phyloP scores from a whole-genome alignment of 768 basidiomycete species.

The Phanerochaete sordida region DNA sequence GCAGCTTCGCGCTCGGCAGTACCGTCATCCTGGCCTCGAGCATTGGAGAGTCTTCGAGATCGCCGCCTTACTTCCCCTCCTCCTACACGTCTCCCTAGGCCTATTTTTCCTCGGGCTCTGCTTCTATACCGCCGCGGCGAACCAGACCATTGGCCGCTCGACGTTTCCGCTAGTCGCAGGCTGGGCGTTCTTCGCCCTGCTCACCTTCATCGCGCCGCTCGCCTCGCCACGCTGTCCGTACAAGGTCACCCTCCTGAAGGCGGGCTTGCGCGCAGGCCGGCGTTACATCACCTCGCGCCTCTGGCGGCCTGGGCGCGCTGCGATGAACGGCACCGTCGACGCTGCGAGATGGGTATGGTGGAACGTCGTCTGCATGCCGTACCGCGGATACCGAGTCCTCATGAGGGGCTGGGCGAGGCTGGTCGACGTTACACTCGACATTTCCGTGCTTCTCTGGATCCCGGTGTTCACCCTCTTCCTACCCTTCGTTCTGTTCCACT shows the following conservation, averaged over 20 bases:
- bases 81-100: constrained; percentile 10
- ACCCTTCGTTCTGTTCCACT: no score
- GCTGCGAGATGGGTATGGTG: no score
- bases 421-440: no score
- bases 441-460: no score
- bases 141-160: background rate
- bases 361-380: no score
- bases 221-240: background rate
- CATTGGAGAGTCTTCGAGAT: constrained; percentile 11
- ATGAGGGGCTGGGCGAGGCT: no score
- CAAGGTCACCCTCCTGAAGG: background rate
- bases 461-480: no score
- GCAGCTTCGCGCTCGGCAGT: constrained; percentile 1
- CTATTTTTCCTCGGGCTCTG: constrained; percentile 12
- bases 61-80: constrained; percentile 5
- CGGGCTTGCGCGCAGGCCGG: no score
- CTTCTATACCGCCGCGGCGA: background rate
- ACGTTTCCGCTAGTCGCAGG: background rate
- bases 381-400: no score
- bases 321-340: no score
- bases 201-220: background rate
- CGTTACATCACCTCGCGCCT: no score
- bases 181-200: background rate
- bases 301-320: no score
- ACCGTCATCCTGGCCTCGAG: constrained; percentile 1